Evolutionary conservation across 371 early-diverging fungal species (phyloP), one percentile per base, ranked within the genome.

Genomic region (Homolaphlyctis polyrhiza): DNA sequence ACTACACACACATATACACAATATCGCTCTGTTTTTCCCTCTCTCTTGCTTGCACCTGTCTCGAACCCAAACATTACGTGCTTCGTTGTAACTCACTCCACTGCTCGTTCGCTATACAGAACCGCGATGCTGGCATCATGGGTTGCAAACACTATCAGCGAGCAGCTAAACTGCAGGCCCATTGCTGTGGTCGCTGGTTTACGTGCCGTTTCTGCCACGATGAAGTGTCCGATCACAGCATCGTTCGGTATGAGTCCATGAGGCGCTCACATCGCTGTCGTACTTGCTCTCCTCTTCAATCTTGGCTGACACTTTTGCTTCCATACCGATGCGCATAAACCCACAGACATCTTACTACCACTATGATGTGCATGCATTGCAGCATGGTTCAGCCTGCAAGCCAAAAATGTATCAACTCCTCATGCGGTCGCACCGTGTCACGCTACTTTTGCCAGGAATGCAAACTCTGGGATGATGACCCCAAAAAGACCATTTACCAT

Each of bases 141-240:
- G 98, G 97, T 2, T 99, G 99, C 75, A 84, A 87, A 66, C 99
- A 99, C 74, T 99, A 99, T 75, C 87, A 87, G 68, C 78, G 96
- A 6, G 87, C 88, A 29, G 87, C 87, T 64, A 91, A 92, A 69
- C 66, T 99, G 8, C 87, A 91, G 66, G 93, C 95, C 11, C 86
- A 90, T 55, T 98, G 99, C 69, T 99, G 99, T 74, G 86, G 86
- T 49, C 80, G 80, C 60, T 93, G 93, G 86, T 89, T 84, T 63
- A 75, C 92, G 27, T 99, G 99, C 74, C 86, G 98, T 52, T 91
- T 97, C 67, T 99, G 99, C 73, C 99, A 99, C 71, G 94, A 98
- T 70, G 92, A 94, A 47, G 84, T 68, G 0, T 83, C 85, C 52
- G 88, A 88, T 65, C 99, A 99, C 80, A 73, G 79, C 25, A 91